Evolutionary conservation across 441 rosid genomes (phyloP).

Genomic region (Melastoma candidum): DNA sequence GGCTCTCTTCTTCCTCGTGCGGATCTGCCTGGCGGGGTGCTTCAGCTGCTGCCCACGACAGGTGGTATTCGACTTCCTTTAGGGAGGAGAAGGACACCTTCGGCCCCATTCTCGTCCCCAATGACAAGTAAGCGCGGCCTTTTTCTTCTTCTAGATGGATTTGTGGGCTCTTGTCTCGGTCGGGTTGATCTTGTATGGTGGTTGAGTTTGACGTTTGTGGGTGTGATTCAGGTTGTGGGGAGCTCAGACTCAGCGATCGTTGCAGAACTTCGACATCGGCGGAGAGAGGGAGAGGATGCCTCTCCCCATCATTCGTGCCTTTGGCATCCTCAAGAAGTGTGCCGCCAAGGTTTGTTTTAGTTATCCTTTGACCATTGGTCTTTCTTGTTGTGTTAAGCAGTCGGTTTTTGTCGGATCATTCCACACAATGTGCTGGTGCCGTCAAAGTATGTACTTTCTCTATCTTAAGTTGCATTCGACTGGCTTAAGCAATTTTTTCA

Average conservation of each 20-base stretch:
- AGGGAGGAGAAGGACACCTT: conserved; percentile 91
- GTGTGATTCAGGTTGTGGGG: conserved; percentile 62
- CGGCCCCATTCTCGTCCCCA: conserved; percentile 84
- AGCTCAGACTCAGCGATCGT: conserved; percentile 90
- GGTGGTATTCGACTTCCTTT: conserved; percentile 52
- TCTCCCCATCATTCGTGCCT: conserved; percentile 85
- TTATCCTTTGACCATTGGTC: neutral
- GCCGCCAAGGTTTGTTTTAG: conserved; percentile 63
- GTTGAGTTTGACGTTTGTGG: neutral
- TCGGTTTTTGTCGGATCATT: neutral
- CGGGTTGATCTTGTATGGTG: neutral
- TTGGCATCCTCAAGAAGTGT: conserved; percentile 83
- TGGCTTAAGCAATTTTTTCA: too few relatives aligned
- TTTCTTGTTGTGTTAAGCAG: neutral
- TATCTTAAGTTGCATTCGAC: too few relatives aligned
- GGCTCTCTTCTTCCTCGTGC: neutral
- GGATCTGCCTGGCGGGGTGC: too few relatives aligned
- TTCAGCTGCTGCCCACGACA: conserved; percentile 28
- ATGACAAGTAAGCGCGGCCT: conserved; percentile 51
- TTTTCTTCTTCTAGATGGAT: neutral
- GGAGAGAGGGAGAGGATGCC: conserved; percentile 93
- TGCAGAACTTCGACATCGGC: conserved; percentile 90
- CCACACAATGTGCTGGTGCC: neutral
- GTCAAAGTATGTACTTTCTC: neutral
- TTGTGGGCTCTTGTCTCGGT: neutral